Evolutionary conservation across 768 basidiomycete genomes (phyloP).

Genomic region (Boletus edulis): DNA sequence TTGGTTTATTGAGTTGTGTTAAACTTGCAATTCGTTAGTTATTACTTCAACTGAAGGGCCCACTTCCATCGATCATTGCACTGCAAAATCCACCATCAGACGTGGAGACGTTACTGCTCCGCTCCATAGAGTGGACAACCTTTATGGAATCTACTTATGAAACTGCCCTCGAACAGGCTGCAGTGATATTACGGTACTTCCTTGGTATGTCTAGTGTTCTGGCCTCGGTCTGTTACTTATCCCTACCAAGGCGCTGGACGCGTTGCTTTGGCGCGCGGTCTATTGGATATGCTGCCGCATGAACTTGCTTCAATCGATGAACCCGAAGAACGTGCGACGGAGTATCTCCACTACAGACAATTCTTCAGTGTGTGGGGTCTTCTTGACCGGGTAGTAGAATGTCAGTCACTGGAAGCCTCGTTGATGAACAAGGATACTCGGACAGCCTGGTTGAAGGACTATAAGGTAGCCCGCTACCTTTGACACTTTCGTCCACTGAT

Average conservation of each 20-base stretch:
- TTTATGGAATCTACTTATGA: slow-evolving; percentile 70
- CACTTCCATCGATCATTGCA: slow-evolving; percentile 58
- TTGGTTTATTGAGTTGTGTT: slow-evolving; percentile 6
- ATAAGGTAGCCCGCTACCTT: slow-evolving; percentile 41
- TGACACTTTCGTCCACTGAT: not conserved
- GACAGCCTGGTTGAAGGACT: slow-evolving; percentile 61
- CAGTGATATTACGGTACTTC: slow-evolving; percentile 86
- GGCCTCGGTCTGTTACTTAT: not conserved
- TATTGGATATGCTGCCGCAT: slow-evolving; percentile 59
- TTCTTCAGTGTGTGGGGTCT: slow-evolving; percentile 77
- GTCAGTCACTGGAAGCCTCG: slow-evolving; percentile 53
- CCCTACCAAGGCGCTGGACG: slow-evolving; percentile 61
- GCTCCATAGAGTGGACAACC: slow-evolving; percentile 93
- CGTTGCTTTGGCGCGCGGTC: slow-evolving; percentile 59
- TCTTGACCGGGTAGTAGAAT: slow-evolving; percentile 59
- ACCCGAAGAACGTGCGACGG: slow-evolving; percentile 69
- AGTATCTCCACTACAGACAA: slow-evolving; percentile 76
- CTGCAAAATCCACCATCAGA: slow-evolving; percentile 56
- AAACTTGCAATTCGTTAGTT: slow-evolving; percentile 34
- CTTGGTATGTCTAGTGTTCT: slow-evolving; percentile 55
- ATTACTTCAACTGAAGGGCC: slow-evolving; percentile 52
- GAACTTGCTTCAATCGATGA: slow-evolving; percentile 62
- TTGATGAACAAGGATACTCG: slow-evolving; percentile 59
- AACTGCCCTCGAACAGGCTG: slow-evolving; percentile 82
- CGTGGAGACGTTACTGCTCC: slow-evolving; percentile 63